Base-by-base conservation (phyloP, 2,329 filamentous ascomycete genomes). In the Drechslerella stenobrocha region DNA sequence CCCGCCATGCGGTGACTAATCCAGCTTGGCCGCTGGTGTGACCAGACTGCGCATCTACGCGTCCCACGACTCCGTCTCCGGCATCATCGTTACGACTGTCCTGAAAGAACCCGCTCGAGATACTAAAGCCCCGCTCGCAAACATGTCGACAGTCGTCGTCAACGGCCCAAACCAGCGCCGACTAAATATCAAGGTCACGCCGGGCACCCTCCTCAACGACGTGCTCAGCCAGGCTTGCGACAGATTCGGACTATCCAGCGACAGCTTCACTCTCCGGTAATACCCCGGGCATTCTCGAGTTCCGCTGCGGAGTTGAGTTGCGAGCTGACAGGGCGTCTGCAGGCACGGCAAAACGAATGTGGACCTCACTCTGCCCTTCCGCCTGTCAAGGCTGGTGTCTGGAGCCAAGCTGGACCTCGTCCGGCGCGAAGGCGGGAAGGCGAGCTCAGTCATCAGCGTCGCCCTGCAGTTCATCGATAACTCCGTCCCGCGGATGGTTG, bases 321-420 rank as follows among this genome's bases (percentile, higher is more conserved):
- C 11, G 26, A 18, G 35, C 34, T 53, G 46, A 52, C 23, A 51
- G 15, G 4, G 9, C 18, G 6, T 20, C 24, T 50, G 18, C 60
- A 90, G 88, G 73, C 80, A 91, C 76, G 90, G 90, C 75, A 88
- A 92, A 77, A 96, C 92, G 75, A 81, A 84, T 30, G 80, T 98
- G 63, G 90, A 96, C 74, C 82, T 98, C 6, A 92, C 90, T 4
- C 82, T 90, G 58, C 87, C 89, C 40, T 89, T 91, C 75, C 86
- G 92, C 47, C 84, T 92, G 24, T 87, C 90, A 3, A 89, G 90
- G 50, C 85, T 98, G 3, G 81, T 83, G 9, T 83, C 89, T 34
- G 93, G 93, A 69, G 92, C 93, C 64, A 95, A 95, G 75, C 84
- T 98, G 63, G 91, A 97, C 75, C 87, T 98, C 50, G 87, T 96